Conservation (phyloP, 2,329 filamentous ascomycete species). For the Rhexocercosporidium sp. region DNA sequence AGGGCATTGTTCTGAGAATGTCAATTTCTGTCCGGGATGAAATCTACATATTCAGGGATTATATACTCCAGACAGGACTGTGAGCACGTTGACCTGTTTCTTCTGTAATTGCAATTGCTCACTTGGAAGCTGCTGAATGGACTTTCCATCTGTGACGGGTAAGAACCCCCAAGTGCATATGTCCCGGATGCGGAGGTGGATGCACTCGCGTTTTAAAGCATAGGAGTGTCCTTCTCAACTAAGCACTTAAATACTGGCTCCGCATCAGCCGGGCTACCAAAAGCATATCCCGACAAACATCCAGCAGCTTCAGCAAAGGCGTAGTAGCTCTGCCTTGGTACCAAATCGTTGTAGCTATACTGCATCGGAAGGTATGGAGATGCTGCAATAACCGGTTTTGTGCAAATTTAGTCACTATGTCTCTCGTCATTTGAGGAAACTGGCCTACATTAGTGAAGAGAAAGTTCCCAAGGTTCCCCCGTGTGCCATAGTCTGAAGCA, state of each 20-base stretch:
- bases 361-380: conserved; percentile 59
- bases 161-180: conserved; percentile 42
- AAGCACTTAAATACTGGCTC: conserved; percentile 40
- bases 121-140: conserved; percentile 40
- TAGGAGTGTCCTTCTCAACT: conserved; percentile 35
- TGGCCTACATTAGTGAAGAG: conserved; percentile 30
- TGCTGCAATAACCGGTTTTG: conserved; percentile 39
- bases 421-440: background rate
- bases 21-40: background rate
- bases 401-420: background rate
- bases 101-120: conserved; percentile 41
- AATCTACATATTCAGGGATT: background rate
- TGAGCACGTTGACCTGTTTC: conserved; percentile 41
- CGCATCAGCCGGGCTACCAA: conserved; percentile 43
- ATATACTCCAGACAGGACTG: conserved; percentile 31
- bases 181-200: conserved; percentile 27
- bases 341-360: conserved; percentile 51
- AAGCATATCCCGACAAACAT: conserved; percentile 39
- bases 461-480: conserved; percentile 44
- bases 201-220: conserved; percentile 38
- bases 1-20: conserved; percentile 45
- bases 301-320: conserved; percentile 49
- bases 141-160: conserved; percentile 45
- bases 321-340: conserved; percentile 51
- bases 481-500: conserved; percentile 58